Conservation (phyloP, 75 land plant genomes). For the Sequoia sempervirens region DNA sequence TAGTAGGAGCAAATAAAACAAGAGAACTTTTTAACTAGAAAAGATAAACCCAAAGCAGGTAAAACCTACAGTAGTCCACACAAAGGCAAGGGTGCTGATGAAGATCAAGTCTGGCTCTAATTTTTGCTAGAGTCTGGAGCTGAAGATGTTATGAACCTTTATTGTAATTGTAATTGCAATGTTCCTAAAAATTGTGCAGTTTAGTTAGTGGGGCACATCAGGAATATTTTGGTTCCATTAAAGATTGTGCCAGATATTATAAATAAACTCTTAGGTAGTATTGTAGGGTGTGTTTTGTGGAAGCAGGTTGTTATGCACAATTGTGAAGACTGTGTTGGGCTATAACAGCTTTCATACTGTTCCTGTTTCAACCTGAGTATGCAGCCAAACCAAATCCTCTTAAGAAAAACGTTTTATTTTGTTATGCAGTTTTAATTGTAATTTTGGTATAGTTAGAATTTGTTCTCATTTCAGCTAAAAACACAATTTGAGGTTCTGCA, state of each 20-base stretch:
- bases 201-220: too few relatives aligned
- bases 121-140: too few relatives aligned
- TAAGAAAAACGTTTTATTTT: too few relatives aligned
- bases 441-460: too few relatives aligned
- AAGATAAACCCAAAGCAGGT: background rate
- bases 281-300: background rate
- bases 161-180: too few relatives aligned
- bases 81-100: background rate
- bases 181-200: too few relatives aligned
- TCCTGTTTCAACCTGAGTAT: background rate
- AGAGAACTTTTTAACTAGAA: too few relatives aligned
- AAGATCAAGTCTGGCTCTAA: background rate
- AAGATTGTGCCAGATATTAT: background rate
- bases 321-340: background rate
- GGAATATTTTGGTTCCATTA: background rate
- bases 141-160: background rate
- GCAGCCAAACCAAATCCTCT: background rate
- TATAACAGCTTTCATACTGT: background rate
- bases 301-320: background rate
- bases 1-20: background rate
- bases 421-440: background rate
- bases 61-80: background rate
- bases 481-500: background rate
- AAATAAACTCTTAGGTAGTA: background rate
- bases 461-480: background rate